Base-by-base conservation (phyloP, 148 eudicot genomes). In the Rhododendron simsii region DNA sequence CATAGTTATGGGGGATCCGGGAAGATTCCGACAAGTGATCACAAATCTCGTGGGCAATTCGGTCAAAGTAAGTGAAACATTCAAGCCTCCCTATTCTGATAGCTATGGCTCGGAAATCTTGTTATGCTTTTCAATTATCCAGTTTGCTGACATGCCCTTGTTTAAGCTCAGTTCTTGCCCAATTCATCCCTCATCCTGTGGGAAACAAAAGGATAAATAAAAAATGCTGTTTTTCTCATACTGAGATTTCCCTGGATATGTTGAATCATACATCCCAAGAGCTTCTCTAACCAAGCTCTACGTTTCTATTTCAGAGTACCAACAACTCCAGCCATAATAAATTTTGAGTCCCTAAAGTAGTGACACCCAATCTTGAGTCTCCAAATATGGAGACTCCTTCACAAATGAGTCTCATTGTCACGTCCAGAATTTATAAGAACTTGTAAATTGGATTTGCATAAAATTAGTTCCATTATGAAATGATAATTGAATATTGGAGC, bases 11-110 rank as follows among this genome's bases (percentile, higher is more conserved):
- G 96, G 96, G n/a, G 96, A 94, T 84, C 95, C 96, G 1, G 95
- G 96, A 87, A 87, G 96, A 75, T 92, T 94, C 87, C 88, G 95
- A 26, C 96, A 94, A 80, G 94, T 94, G 63, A 89, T 94, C 33
- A 92, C 94, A 71, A 94, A 92, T 88, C 95, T 94, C 10, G 95
- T 94, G 23, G 95, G 95, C 15, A 94, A 94, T 88, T 94, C 96
- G 7, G 92, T 94, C 86, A 94, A 94, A 91, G 96, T 94, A 86
- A 89, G 96, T 87, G 67, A 47, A 21, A 6, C 33, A 28, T 51
- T 74, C 83, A 63, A 53, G 15, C 45, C 23, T 57, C 80, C 23
- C 48, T 83, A 26, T 21, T 20, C 69, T 80, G 9, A 21, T 78
- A 1, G 41, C 28, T 30, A 35, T 48, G 47, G 39, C 37, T 10